Conservation (phyloP, 371 early-diverging fungal species). For the Rhizopus sp. region DNA sequence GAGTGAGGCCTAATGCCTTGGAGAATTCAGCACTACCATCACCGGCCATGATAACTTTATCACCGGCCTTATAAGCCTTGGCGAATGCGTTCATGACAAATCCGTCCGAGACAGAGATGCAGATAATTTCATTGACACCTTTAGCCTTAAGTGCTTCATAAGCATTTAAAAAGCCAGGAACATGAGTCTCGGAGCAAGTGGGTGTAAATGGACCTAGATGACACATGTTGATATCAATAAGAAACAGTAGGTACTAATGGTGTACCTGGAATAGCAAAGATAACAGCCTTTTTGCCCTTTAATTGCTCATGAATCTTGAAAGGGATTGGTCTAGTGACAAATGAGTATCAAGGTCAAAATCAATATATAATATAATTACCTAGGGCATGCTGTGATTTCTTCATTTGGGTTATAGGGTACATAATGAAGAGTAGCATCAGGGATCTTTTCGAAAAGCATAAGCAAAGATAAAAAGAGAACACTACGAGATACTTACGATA, state of each 20-base stretch:
- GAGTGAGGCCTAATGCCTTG: constrained; percentile 60
- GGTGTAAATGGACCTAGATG: constrained; percentile 62
- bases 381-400: constrained; percentile 32
- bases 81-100: constrained; percentile 80
- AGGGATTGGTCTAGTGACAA: constrained; percentile 21
- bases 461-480: background rate
- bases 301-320: constrained; percentile 56
- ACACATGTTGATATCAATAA: background rate
- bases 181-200: constrained; percentile 70
- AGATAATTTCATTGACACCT: constrained; percentile 65
- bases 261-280: constrained; percentile 71
- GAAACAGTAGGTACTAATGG: constrained; percentile 1
- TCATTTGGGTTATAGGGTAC: constrained; percentile 35
- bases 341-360: background rate
- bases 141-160: constrained; percentile 58
- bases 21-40: constrained; percentile 69
- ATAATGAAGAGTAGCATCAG: constrained; percentile 33
- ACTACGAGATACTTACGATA: constrained; percentile 18
- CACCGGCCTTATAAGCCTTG: constrained; percentile 54
- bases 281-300: constrained; percentile 73
- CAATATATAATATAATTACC: constrained; percentile 18
- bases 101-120: constrained; percentile 56
- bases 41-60: constrained; percentile 68
- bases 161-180: constrained; percentile 61
- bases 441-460: constrained; percentile 19